These are phyloP conservation scores for Spinacia oleracea DNA, from an alignment of 179 eudicot species.

Conservation along the genomic window DNA sequence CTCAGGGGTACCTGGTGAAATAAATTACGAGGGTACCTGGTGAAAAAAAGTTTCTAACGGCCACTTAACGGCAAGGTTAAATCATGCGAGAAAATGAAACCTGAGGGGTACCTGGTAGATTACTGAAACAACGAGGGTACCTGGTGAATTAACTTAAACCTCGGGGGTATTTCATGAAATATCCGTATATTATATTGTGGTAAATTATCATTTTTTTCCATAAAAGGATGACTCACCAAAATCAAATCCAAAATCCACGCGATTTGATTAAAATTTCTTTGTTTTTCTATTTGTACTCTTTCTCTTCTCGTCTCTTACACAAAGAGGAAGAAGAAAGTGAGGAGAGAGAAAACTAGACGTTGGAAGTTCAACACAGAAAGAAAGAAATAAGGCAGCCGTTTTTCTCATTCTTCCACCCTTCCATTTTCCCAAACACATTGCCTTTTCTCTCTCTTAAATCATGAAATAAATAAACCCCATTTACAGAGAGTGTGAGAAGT, in stretches of 20 bases:
- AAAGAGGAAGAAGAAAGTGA: background rate
- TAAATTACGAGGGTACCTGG: too few species aligned
- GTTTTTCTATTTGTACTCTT: too few species aligned
- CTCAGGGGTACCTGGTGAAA: too few species aligned
- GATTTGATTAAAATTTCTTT: background rate
- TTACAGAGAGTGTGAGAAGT: background rate
- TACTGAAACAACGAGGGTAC: too few species aligned
- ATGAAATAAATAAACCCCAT: conserved; percentile 9
- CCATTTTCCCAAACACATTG: background rate
- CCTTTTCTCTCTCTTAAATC: conserved; percentile 4
- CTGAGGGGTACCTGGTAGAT: too few species aligned
- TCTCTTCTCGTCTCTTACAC: background rate
- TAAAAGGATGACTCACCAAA: background rate
- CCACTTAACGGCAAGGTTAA: too few species aligned
- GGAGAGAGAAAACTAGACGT: conserved; percentile 19
- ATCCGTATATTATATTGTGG: too few species aligned
- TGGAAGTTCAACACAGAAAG: background rate
- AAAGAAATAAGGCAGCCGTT: conserved; percentile 24
- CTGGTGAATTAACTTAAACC: too few species aligned
- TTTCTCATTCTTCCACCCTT: conserved; percentile 19
- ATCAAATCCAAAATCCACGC: background rate
- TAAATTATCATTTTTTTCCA: background rate
- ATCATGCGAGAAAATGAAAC: too few species aligned
- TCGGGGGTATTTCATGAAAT: too few species aligned
- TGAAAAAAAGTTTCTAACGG: too few species aligned